phyloP scores from a whole-genome alignment of 129 eudicot species.

The Artemisia annua region DNA sequence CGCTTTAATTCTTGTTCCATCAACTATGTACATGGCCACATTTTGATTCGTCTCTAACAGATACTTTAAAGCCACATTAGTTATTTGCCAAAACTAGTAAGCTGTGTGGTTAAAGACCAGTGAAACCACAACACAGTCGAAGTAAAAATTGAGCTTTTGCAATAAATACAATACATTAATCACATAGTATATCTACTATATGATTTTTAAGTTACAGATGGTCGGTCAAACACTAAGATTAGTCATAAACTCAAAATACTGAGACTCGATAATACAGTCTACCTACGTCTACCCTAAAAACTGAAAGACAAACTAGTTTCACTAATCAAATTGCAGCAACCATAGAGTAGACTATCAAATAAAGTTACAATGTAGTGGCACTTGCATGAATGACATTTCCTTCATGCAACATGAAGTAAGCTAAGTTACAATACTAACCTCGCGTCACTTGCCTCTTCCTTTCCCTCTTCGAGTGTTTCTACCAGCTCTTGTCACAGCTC shows the following conservation, averaged over 20 bases:
- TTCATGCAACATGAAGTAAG: slow-evolving; percentile 1
- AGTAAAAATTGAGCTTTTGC: background rate
- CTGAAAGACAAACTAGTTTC: slow-evolving; percentile 22
- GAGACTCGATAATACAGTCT: slow-evolving; percentile 10
- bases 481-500: slow-evolving; percentile 23
- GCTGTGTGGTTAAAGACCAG: background rate
- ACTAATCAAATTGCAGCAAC: slow-evolving; percentile 8
- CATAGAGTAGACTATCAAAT: background rate
- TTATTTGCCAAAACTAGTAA: background rate
- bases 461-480: slow-evolving; percentile 24
- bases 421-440: slow-evolving; percentile 14
- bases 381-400: slow-evolving; percentile 11
- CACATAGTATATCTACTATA: slow-evolving; percentile 7
- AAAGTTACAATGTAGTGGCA: slow-evolving; percentile 20
- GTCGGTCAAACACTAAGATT: slow-evolving; percentile 27
- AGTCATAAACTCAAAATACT: slow-evolving; percentile 8
- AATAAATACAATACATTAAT: slow-evolving; percentile 17
- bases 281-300: slow-evolving; percentile 27
- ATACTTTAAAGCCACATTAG: background rate
- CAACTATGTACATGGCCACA: background rate
- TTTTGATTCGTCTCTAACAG: background rate
- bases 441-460: slow-evolving; percentile 25
- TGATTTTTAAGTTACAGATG: slow-evolving; percentile 31
- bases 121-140: background rate
- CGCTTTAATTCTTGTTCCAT: no score